These are phyloP conservation scores for Nicotiana knightiana DNA, from an alignment of 257 asterid species.

Conservation along the genomic window DNA sequence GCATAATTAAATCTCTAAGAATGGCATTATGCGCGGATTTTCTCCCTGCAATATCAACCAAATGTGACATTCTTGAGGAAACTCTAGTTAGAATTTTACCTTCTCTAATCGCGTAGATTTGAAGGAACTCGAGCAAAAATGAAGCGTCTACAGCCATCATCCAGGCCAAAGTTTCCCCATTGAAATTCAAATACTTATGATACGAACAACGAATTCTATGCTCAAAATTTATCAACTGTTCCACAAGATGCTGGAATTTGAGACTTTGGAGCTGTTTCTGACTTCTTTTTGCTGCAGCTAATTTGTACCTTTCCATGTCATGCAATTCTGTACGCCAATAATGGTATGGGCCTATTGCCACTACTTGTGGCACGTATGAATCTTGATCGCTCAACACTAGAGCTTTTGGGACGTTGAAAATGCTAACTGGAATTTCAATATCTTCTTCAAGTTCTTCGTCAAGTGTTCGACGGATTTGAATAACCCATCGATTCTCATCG, in stretches of 20 bases:
- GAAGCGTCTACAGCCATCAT: slow-evolving; percentile 55
- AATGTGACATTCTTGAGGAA: slow-evolving; percentile 35
- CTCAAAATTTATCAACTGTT: slow-evolving; percentile 27
- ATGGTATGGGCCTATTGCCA: slow-evolving; percentile 65
- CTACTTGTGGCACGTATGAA: slow-evolving; percentile 45
- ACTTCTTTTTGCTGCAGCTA: slow-evolving; percentile 39
- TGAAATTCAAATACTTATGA: slow-evolving; percentile 31
- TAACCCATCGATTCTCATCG: slow-evolving; percentile 48
- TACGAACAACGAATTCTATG: slow-evolving; percentile 38
- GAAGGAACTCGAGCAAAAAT: slow-evolving; percentile 52
- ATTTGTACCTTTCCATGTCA: slow-evolving; percentile 50
- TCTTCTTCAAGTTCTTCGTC: slow-evolving; percentile 49
- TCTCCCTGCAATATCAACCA: slow-evolving; percentile 38
- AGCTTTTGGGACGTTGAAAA: slow-evolving; percentile 46
- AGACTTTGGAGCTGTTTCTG: slow-evolving; percentile 21
- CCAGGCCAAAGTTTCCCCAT: slow-evolving; percentile 51
- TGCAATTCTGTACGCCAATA: slow-evolving; percentile 32
- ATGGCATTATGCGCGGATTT: slow-evolving; percentile 42
- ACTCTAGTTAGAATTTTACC: slow-evolving; percentile 16
- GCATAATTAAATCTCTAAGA: slow-evolving; percentile 47
- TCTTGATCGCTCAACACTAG: slow-evolving; percentile 21
- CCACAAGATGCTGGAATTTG: slow-evolving; percentile 29
- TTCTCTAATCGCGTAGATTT: slow-evolving; percentile 28
- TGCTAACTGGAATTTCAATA: slow-evolving; percentile 37
- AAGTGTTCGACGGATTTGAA: slow-evolving; percentile 39